Base-by-base conservation (phyloP, 306 rosid species). In the Pueraria montana region DNA sequence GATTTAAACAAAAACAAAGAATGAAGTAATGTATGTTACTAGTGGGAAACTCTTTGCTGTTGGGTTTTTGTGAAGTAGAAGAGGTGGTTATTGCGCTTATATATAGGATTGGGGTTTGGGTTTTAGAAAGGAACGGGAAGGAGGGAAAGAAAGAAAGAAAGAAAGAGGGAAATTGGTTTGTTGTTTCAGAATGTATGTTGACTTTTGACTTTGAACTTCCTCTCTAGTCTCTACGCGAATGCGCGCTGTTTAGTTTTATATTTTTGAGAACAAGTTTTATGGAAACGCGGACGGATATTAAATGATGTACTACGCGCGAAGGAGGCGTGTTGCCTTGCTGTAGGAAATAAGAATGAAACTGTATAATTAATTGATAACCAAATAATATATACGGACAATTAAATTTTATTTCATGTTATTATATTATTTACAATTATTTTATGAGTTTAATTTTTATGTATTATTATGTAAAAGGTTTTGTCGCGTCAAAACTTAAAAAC, bases 111-210 rank as follows among this genome's bases (percentile, higher is more conserved):
- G n/a, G 26, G 6, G 17, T 65, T 82, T 75, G 24, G 72, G 27
- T 34, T 42, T 9, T 81, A 75, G 80, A 82, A 82, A 2, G 77
- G 71, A 64, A 5, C 0, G 59, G 2, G 78, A 48, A 68, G 26
- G 72, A 3, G 55, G 38, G 56, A 8, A 50, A 26, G 85, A 75
- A 66, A 67, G 65, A 77, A 77, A 2, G 82, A 69, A 32, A n/a
- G n/a, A n/a, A n/a, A n/a, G n/a, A n/a, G n/a, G 30, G 86, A 43
- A 83, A 45, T 56, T 83, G 55, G 20, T 9, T 11, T 42, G 64
- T 30, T 32, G 52, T 76, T 82, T 76, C 72, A 20, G 53, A 23
- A 36, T 64, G 48, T 73, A 63, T n/a, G 6, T 52, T 32, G 66
- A 58, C 80, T 21, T 52, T 46, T 21, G 82, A 76, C 56, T 83